Evolutionary conservation across 202 grass and related monocot genomes (phyloP).

Genomic region (Zoysia matrella): DNA sequence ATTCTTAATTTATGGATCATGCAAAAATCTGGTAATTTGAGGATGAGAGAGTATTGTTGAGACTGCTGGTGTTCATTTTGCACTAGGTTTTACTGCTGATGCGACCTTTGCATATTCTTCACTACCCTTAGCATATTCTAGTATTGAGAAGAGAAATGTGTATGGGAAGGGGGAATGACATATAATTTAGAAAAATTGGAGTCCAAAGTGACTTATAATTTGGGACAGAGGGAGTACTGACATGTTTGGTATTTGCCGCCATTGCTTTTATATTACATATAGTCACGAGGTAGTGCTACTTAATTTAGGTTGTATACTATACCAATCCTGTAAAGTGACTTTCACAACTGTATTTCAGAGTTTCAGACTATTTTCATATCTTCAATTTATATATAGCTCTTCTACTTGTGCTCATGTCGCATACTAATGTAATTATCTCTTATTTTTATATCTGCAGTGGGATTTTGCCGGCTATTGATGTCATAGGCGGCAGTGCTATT

Average conservation of each 20-base stretch:
- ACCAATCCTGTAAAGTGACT: slow-evolving; percentile 21
- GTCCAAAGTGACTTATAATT: no score
- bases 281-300: not conserved
- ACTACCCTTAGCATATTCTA: not conserved
- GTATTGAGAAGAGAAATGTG: no score
- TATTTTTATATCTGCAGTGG: slow-evolving; percentile 57
- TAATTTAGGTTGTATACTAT: slow-evolving; percentile 4
- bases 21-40: slow-evolving; percentile 15
- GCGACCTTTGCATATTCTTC: slow-evolving; percentile 7
- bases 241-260: not conserved
- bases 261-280: slow-evolving; percentile 23
- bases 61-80: not conserved
- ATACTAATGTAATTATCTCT: slow-evolving; percentile 12
- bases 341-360: slow-evolving; percentile 4
- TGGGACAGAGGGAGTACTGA: not conserved
- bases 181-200: no score
- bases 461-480: slow-evolving; percentile 79
- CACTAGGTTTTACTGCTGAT: not conserved
- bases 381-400: not conserved
- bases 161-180: no score
- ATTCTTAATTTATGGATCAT: slow-evolving; percentile 6
- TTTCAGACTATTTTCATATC: not conserved
- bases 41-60: slow-evolving; percentile 5
- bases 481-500: slow-evolving; percentile 63
- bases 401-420: slow-evolving; percentile 15